Percentiles rank a stretch among this genome's conserved stretches.
These are phyloP conservation scores for Beauveria medogensis DNA, from an alignment of 2,329 filamentous ascomycete genomes.

Conservation along the genomic window DNA sequence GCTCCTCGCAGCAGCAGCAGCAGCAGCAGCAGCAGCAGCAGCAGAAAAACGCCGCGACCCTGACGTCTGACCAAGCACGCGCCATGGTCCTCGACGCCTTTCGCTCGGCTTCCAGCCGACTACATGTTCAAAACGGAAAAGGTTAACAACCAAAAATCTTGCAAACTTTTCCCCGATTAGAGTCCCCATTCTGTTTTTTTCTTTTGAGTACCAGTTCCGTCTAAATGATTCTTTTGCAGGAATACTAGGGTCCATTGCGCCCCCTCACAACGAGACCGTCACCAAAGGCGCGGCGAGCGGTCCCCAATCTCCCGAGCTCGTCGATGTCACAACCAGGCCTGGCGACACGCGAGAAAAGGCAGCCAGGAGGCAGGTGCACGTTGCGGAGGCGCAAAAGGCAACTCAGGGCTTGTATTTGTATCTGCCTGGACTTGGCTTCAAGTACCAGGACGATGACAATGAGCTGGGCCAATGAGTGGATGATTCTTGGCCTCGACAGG, in stretches of 20 bases:
- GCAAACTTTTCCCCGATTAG: background rate
- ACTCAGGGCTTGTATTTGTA: background rate
- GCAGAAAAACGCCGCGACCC: too few species aligned
- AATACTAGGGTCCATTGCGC: background rate
- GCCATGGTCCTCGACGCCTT: background rate
- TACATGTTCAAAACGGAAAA: background rate
- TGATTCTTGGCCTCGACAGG: background rate
- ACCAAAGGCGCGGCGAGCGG: background rate
- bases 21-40: background rate
- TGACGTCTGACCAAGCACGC: background rate
- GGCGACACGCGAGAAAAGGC: background rate
- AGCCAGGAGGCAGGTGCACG: background rate
- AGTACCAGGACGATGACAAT: background rate
- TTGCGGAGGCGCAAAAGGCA: background rate
- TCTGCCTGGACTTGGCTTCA: background rate
- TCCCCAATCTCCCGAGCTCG: background rate
- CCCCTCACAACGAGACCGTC: background rate
- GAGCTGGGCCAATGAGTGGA: background rate
- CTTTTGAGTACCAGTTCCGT: too few species aligned
- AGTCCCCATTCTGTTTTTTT: background rate
- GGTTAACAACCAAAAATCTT: background rate
- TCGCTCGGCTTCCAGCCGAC: background rate
- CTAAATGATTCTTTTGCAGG: background rate
- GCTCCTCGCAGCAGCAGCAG: background rate
- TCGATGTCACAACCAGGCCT: background rate